Conservation (phyloP, 768 basidiomycete species). For the Auricularia sp. region DNA sequence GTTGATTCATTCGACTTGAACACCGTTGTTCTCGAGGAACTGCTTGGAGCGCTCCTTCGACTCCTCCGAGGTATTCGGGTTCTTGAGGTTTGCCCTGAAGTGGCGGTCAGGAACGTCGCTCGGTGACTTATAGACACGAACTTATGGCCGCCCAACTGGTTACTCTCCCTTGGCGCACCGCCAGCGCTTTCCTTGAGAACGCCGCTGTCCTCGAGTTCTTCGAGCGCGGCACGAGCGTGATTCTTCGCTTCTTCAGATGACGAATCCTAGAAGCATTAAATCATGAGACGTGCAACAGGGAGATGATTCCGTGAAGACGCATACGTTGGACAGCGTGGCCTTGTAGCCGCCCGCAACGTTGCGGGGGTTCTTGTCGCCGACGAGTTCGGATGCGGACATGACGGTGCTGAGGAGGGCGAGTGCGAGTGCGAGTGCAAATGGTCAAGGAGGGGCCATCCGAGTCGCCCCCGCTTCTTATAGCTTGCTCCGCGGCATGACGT, state of each 20-base stretch:
- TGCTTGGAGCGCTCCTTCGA: slow-evolving; percentile 11
- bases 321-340: neutral
- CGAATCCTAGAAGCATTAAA: neutral
- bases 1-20: neutral
- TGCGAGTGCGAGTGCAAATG: no score
- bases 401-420: no score
- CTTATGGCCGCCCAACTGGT: neutral
- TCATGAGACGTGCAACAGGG: neutral
- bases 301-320: neutral
- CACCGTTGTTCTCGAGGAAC: slow-evolving; percentile 4
- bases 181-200: neutral
- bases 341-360: neutral
- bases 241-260: neutral
- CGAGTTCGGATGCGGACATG: neutral
- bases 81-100: slow-evolving; percentile 7
- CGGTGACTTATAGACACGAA: neutral
- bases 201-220: neutral
- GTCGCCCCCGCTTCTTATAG: no score
- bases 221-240: neutral
- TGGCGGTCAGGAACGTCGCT: neutral
- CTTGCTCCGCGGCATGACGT: no score
- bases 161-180: neutral
- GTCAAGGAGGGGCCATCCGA: no score
- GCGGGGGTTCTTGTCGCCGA: neutral
- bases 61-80: slow-evolving; percentile 9